Percentiles rank a stretch among this genome's conserved stretches.
Conservation (phyloP, 306 rosid species). For the Betula pendula region DNA sequence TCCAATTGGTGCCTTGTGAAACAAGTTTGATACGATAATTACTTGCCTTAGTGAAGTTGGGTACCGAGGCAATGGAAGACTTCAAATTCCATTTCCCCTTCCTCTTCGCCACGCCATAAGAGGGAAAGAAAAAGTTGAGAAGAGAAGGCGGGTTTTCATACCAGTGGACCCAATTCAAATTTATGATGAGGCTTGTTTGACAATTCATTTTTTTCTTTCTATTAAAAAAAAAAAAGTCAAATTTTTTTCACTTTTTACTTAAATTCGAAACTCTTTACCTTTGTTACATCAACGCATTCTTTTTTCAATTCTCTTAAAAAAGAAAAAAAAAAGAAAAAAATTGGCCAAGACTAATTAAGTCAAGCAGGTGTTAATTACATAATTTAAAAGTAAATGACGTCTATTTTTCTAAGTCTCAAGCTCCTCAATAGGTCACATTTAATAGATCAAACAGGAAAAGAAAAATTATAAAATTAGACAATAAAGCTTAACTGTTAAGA, state of each 20-base stretch:
- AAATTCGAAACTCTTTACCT: no score
- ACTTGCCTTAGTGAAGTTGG: not conserved
- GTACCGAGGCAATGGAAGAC: not conserved
- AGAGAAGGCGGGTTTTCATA: not conserved
- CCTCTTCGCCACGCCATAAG: not conserved
- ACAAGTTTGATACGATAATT: not conserved
- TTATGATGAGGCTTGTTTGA: no score
- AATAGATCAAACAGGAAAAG: not conserved
- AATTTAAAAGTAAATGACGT: not conserved
- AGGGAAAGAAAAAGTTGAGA: not conserved
- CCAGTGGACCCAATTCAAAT: not conserved
- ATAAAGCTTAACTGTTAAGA: slow-evolving; percentile 21
- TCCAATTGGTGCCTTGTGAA: not conserved
- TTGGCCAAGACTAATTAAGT: slow-evolving; percentile 19
- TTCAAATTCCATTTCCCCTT: slow-evolving; percentile 15
- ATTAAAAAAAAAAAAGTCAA: no score
- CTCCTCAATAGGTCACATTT: no score
- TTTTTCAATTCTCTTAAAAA: no score
- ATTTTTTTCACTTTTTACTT: no score
- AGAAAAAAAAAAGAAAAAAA: no score
- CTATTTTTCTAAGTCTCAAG: not conserved
- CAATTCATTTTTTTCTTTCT: no score
- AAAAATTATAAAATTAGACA: not conserved
- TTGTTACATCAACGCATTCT: no score
- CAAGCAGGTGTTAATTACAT: slow-evolving; percentile 2